A percentile compares a stretch with the other conserved stretches of the same genome.
These are phyloP conservation scores for Basipetospora chlamydospora DNA, from an alignment of 2,329 filamentous ascomycete species.

Conservation along the genomic window DNA sequence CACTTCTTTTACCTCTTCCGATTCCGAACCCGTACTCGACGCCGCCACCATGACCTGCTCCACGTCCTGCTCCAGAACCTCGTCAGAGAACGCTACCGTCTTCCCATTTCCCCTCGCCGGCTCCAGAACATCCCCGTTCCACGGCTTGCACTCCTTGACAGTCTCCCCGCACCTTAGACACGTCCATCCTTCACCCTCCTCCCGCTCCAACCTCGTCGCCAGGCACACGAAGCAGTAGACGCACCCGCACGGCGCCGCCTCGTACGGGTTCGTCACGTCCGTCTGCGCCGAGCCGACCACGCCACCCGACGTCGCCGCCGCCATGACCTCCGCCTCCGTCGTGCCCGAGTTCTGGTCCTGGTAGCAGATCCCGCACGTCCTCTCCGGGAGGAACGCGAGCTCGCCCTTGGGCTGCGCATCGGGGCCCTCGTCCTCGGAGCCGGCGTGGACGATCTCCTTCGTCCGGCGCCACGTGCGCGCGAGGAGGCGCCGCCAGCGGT, in stretches of 20 bases:
- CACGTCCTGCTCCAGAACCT: conserved; percentile 17
- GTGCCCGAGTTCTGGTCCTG: conserved; percentile 70
- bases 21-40: background rate
- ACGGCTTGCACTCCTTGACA: conserved; percentile 76
- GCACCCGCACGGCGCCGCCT: conserved; percentile 76
- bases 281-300: conserved; percentile 80
- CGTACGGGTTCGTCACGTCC: conserved; percentile 92
- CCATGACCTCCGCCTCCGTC: conserved; percentile 63
- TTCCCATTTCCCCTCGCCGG: conserved; percentile 31
- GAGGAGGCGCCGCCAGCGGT: conserved; percentile 85
- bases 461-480: conserved; percentile 72
- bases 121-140: conserved; percentile 78
- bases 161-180: conserved; percentile 79
- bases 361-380: conserved; percentile 95
- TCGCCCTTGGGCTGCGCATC: conserved; percentile 51
- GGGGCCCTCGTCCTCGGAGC: conserved; percentile 22
- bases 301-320: conserved; percentile 54
- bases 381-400: conserved; percentile 71
- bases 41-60: background rate
- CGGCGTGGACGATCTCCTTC: conserved; percentile 44
- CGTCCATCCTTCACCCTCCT: conserved; percentile 88
- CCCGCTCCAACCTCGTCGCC: conserved; percentile 75
- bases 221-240: conserved; percentile 94
- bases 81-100: conserved; percentile 48
- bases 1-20: background rate